phyloP scores from a whole-genome alignment of 768 basidiomycete genomes.

The Lyophyllum decastes region DNA sequence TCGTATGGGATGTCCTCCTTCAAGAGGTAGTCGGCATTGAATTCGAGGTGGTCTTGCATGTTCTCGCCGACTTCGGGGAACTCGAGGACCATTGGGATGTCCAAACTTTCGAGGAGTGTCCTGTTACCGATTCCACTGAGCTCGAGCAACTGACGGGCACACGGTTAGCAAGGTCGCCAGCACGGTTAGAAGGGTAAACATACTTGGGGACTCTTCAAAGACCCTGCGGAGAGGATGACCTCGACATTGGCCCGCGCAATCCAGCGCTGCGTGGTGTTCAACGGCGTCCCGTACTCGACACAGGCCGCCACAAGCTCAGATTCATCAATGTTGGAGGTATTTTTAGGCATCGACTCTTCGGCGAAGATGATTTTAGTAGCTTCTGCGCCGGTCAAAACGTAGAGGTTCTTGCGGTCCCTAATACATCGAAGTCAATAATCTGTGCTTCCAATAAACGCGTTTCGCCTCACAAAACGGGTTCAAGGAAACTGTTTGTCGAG shows the following conservation, averaged over 20 bases:
- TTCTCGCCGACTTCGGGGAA: conserved; percentile 15
- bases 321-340: neutral
- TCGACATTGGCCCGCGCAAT: conserved; percentile 43
- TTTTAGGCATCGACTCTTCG: neutral
- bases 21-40: conserved; percentile 14
- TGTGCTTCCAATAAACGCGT: neutral
- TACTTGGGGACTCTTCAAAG: conserved; percentile 10
- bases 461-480: conserved; percentile 7
- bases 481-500: conserved; percentile 17
- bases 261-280: conserved; percentile 22
- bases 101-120: conserved; percentile 32
- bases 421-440: neutral
- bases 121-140: conserved; percentile 46
- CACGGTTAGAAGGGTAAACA: neutral
- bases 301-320: conserved; percentile 34
- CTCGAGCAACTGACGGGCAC: conserved; percentile 41
- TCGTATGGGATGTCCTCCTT: conserved; percentile 14
- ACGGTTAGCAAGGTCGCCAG: neutral
- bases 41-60: conserved; percentile 13
- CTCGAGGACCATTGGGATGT: conserved; percentile 7
- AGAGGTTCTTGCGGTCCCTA: conserved; percentile 27
- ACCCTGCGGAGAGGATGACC: conserved; percentile 47
- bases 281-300: conserved; percentile 39
- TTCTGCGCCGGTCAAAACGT: conserved; percentile 31
- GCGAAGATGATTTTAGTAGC: conserved; percentile 25